Evolutionary conservation across 73 alveolate genomes (phyloP).

Genomic region (Paramecium pentaurelia): DNA sequence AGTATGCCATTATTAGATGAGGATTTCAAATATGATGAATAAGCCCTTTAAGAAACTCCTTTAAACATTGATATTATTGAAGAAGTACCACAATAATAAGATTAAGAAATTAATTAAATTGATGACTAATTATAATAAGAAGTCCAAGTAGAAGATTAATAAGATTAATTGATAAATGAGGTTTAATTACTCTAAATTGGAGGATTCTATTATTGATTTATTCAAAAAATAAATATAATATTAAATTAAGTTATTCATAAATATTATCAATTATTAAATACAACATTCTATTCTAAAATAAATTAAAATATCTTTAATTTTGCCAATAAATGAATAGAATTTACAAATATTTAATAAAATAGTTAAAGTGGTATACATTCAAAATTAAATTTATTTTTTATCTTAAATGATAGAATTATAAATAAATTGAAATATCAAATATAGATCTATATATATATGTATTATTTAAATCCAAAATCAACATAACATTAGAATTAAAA

Average conservation of each 20-base stretch:
- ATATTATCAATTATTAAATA: not conserved
- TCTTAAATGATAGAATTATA: too few species aligned
- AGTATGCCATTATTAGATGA: conserved; percentile 11
- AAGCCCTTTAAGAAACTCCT: not conserved
- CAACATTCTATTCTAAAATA: not conserved
- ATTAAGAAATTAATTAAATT: not conserved
- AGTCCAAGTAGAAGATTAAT: not conserved
- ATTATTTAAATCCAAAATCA: too few species aligned
- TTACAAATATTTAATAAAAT: too few species aligned
- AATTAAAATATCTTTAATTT: too few species aligned
- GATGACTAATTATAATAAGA: not conserved
- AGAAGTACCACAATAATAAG: not conserved
- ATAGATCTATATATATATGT: too few species aligned
- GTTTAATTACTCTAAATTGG: conserved; percentile 9
- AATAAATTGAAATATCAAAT: too few species aligned
- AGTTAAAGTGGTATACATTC: too few species aligned
- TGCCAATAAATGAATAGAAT: too few species aligned
- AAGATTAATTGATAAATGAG: not conserved
- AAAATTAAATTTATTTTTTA: too few species aligned
- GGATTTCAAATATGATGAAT: conserved; percentile 16
- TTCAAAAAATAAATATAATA: not conserved
- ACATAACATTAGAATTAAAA: too few species aligned
- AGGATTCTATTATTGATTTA: conserved; percentile 24
- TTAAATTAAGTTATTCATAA: not conserved
- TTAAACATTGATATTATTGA: not conserved